phyloP scores from a whole-genome alignment of 306 rosid genomes.

The Alnus rubra region DNA sequence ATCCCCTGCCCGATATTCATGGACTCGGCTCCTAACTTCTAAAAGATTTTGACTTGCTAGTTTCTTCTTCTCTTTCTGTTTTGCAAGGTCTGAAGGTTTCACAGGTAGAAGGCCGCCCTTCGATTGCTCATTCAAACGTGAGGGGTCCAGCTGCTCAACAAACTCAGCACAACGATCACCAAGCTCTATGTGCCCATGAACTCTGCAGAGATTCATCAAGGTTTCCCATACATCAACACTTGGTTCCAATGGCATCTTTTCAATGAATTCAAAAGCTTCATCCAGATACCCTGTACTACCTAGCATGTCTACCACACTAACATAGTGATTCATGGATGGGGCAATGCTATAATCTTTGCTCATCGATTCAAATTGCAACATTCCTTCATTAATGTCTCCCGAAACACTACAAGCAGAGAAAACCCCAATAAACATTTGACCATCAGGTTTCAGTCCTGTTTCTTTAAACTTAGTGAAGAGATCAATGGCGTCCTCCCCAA shows the following conservation, averaged over 20 bases:
- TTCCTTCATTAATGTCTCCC: conserved; percentile 68
- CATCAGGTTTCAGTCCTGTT: conserved; percentile 67
- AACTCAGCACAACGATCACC: conserved; percentile 77
- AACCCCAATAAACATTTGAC: conserved; percentile 63
- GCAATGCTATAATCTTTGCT: conserved; percentile 59
- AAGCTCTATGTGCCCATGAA: conserved; percentile 68
- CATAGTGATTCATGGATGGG: conserved; percentile 61
- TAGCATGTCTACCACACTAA: conserved; percentile 68
- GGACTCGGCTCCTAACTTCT: conserved; percentile 74
- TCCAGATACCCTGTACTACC: conserved; percentile 71
- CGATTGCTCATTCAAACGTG: conserved; percentile 59
- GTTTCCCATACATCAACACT: conserved; percentile 64
- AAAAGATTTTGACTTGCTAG: conserved; percentile 52
- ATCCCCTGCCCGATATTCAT: conserved; percentile 87
- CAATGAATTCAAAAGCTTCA: conserved; percentile 78
- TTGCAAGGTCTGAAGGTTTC: conserved; percentile 51
- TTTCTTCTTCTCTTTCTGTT: conserved; percentile 62
- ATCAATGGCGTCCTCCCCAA: conserved; percentile 75
- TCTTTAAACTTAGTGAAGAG: conserved; percentile 64
- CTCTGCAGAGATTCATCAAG: conserved; percentile 76
- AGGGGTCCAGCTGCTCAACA: conserved; percentile 61
- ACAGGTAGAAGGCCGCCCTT: conserved; percentile 71
- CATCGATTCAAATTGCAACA: conserved; percentile 73
- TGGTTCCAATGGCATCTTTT: conserved; percentile 67
- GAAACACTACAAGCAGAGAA: conserved; percentile 57